A percentile compares a stretch with the other conserved stretches of the same genome.
Conservation (phyloP, 2,329 filamentous ascomycete species). For the Fusarium falciforme region DNA sequence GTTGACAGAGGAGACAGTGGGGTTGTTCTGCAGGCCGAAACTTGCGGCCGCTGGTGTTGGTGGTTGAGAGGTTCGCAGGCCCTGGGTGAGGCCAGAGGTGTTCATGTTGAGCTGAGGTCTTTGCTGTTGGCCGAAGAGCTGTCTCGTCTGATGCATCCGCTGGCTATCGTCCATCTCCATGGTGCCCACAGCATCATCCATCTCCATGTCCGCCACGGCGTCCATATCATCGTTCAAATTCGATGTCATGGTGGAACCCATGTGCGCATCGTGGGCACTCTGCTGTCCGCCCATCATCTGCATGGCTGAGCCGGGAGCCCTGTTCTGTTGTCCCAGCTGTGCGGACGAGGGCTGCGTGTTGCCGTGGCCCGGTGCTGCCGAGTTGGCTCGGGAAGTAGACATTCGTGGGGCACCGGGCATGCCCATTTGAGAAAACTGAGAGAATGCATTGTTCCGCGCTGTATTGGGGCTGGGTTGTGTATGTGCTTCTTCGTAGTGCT, state of each 20-base stretch:
- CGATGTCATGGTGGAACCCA: slow-evolving; percentile 56
- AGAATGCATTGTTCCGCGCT: slow-evolving; percentile 54
- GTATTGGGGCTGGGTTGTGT: slow-evolving; percentile 71
- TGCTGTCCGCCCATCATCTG: slow-evolving; percentile 57
- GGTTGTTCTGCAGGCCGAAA: slow-evolving; percentile 89
- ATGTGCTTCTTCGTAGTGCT: slow-evolving; percentile 97
- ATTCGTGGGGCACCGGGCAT: slow-evolving; percentile 48
- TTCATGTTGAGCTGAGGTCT: slow-evolving; percentile 82
- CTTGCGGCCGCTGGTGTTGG: slow-evolving; percentile 83
- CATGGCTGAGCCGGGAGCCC: slow-evolving; percentile 45
- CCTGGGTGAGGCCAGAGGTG: slow-evolving; percentile 80
- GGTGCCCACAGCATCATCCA: slow-evolving; percentile 83
- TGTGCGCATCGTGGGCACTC: slow-evolving; percentile 48
- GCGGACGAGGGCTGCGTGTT: slow-evolving; percentile 43
- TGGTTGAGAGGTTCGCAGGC: slow-evolving; percentile 85
- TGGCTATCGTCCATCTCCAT: slow-evolving; percentile 74
- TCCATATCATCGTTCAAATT: slow-evolving; percentile 75
- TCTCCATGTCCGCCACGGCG: slow-evolving; percentile 92
- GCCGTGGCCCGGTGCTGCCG: slow-evolving; percentile 46
- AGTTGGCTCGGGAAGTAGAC: slow-evolving; percentile 48
- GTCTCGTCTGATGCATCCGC: slow-evolving; percentile 75
- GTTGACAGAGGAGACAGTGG: slow-evolving; percentile 96
- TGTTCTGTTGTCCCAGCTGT: slow-evolving; percentile 51
- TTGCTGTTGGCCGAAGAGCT: slow-evolving; percentile 74
- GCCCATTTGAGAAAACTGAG: slow-evolving; percentile 53